These are phyloP conservation scores for Aspergillus sp. DNA, from an alignment of 2,329 filamentous ascomycete species.

Conservation along the genomic window DNA sequence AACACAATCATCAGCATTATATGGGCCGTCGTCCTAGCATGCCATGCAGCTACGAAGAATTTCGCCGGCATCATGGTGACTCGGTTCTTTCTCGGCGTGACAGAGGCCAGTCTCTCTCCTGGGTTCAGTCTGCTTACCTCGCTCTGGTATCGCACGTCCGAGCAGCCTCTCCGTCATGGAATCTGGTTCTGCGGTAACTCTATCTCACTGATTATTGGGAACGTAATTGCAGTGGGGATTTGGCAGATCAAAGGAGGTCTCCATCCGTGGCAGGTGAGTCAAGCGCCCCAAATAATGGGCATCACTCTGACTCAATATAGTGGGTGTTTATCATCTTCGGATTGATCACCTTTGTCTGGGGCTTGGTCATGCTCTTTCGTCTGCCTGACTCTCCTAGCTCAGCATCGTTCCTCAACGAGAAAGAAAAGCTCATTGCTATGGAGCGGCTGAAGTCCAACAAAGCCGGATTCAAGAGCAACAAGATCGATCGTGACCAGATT, in stretches of 20 bases:
- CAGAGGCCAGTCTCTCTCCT: constrained; percentile 38
- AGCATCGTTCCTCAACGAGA: constrained; percentile 22
- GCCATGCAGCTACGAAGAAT: constrained; percentile 36
- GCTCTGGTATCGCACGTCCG: constrained; percentile 27
- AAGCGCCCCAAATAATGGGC: too few species aligned
- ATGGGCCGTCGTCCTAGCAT: constrained; percentile 30
- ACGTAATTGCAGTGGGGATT: constrained; percentile 25
- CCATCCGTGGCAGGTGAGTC: constrained; percentile 22
- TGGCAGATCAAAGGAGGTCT: constrained; percentile 20
- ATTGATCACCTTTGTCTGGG: constrained; percentile 22
- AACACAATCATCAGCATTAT: constrained; percentile 15
- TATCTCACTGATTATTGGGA: constrained; percentile 24
- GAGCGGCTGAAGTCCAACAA: constrained; percentile 22
- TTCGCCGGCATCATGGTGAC: constrained; percentile 39
- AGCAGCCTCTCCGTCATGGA: constrained; percentile 30
- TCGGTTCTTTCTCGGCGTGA: constrained; percentile 43
- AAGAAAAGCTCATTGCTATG: constrained; percentile 19
- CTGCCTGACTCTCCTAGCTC: constrained; percentile 20
- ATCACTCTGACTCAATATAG: background rate
- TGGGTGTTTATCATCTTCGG: constrained; percentile 28
- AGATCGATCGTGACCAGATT: constrained; percentile 24
- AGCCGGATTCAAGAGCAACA: constrained; percentile 25
- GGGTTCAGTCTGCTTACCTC: constrained; percentile 35
- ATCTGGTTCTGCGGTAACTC: constrained; percentile 32
- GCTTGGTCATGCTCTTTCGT: constrained; percentile 20